Percentiles rank a stretch among this genome's conserved stretches.
phyloP scores from a whole-genome alignment of 768 basidiomycete species.

The Mycena vulgaris region DNA sequence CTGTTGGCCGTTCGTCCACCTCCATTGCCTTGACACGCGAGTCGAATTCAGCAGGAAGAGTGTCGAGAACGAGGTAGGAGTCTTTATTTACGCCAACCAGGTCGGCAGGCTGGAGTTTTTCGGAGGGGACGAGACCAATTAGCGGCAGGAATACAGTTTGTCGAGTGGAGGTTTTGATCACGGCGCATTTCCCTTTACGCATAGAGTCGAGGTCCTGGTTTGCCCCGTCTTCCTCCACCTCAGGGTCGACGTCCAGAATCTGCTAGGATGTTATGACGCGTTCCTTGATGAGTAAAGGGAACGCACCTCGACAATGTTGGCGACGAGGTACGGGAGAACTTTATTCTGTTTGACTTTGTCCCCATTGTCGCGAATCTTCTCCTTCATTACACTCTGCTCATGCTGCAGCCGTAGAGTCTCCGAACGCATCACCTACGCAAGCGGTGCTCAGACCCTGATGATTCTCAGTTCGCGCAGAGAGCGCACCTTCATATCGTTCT shows the following conservation, averaged over 20 bases:
- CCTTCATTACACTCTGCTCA: conserved; percentile 96
- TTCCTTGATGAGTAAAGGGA: conserved; percentile 19
- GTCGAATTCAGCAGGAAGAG: conserved; percentile 96
- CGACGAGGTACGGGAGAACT: conserved; percentile 97
- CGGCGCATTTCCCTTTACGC: conserved; percentile 97
- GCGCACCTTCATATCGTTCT: conserved; percentile 94
- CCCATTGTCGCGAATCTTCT: conserved; percentile 98
- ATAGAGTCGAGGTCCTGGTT: conserved; percentile 95
- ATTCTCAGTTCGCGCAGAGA: neutral
- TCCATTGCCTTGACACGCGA: conserved; percentile 99
- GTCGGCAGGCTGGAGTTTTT: conserved; percentile 91
- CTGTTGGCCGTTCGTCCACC: conserved; percentile 97
- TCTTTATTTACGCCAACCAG: conserved; percentile 99
- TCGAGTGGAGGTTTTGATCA: conserved; percentile 98
- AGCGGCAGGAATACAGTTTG: conserved; percentile 99
- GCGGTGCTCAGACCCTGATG: conserved; percentile 20
- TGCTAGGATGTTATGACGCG: conserved; percentile 48
- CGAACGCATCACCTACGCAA: conserved; percentile 91
- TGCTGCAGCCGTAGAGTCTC: conserved; percentile 93
- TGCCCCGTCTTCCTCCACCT: conserved; percentile 95
- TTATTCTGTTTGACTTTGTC: conserved; percentile 99
- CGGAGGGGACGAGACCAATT: conserved; percentile 96
- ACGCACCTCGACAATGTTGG: conserved; percentile 95
- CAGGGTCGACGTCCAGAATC: conserved; percentile 96
- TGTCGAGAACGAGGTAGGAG: conserved; percentile 97